Evolutionary conservation across 225 moss, liverwort and hornwort species (phyloP).

Genomic region (Polytrichum commune): DNA sequence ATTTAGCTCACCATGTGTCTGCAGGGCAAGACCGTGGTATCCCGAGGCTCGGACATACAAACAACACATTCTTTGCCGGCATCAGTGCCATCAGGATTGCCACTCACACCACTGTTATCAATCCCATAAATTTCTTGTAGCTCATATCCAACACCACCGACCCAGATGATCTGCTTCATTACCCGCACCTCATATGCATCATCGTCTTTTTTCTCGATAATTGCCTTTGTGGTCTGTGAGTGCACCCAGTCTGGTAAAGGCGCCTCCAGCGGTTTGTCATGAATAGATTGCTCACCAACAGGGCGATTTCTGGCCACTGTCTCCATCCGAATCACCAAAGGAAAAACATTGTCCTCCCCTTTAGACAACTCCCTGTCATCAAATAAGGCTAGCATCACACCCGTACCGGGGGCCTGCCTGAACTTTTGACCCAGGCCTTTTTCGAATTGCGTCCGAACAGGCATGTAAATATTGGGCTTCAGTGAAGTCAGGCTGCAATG

Average conservation of each 20-base stretch:
- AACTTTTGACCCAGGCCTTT: constrained; percentile 89
- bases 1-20: constrained; percentile 82
- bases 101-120: constrained; percentile 64
- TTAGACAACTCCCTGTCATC: constrained; percentile 72
- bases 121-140: constrained; percentile 97
- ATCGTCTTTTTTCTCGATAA: constrained; percentile 81
- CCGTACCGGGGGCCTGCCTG: constrained; percentile 71
- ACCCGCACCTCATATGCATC: constrained; percentile 71
- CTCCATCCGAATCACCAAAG: constrained; percentile 84
- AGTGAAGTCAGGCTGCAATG: constrained; percentile 61
- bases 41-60: constrained; percentile 94
- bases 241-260: constrained; percentile 76
- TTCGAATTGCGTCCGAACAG: constrained; percentile 56
- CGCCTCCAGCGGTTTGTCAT: constrained; percentile 49
- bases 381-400: constrained; percentile 75
- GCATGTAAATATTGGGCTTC: constrained; percentile 61
- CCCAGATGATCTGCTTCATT: constrained; percentile 87
- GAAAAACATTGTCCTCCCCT: constrained; percentile 60
- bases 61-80: constrained; percentile 94
- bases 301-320: constrained; percentile 62
- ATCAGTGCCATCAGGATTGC: constrained; percentile 70
- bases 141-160: constrained; percentile 79
- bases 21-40: constrained; percentile 92
- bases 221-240: constrained; percentile 84
- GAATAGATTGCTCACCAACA: constrained; percentile 28